Conservation (phyloP, 1,284 basidiomycete species). For the Cryptococcus deneoformans region DNA sequence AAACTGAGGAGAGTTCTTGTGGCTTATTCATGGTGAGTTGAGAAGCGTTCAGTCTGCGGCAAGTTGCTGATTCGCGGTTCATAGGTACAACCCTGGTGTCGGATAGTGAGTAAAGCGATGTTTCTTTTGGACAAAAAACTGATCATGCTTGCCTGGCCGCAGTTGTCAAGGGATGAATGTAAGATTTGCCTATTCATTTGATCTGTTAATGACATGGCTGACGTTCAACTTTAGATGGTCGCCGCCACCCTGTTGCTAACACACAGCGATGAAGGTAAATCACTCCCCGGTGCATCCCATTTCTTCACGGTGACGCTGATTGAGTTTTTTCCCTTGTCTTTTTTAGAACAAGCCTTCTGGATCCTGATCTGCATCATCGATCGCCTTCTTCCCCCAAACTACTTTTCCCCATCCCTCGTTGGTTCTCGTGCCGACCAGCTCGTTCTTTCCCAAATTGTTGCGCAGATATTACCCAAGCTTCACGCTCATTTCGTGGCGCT, state of each 20-base stretch:
- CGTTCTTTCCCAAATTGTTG: conserved; percentile 83
- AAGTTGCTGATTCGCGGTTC: neutral
- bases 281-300: conserved; percentile 59
- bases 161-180: conserved; percentile 39
- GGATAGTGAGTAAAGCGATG: conserved; percentile 56
- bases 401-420: conserved; percentile 76
- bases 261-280: conserved; percentile 60
- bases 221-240: conserved; percentile 49
- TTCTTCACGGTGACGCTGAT: conserved; percentile 68
- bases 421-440: conserved; percentile 92
- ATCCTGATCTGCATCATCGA: conserved; percentile 86
- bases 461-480: conserved; percentile 71
- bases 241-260: conserved; percentile 87
- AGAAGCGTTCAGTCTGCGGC: neutral
- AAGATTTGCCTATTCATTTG: neutral
- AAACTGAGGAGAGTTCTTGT: conserved; percentile 85
- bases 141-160: neutral
- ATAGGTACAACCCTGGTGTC: conserved; percentile 72
- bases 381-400: conserved; percentile 73
- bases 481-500: conserved; percentile 71
- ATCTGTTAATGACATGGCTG: conserved; percentile 55
- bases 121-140: neutral
- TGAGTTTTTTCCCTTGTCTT: conserved; percentile 70
- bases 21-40: conserved; percentile 79
- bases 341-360: conserved; percentile 98